Percentiles rank a stretch among this genome's conserved stretches.
These are phyloP conservation scores for Pezicula radicicola DNA, from an alignment of 2,329 filamentous ascomycete species.

Conservation along the genomic window DNA sequence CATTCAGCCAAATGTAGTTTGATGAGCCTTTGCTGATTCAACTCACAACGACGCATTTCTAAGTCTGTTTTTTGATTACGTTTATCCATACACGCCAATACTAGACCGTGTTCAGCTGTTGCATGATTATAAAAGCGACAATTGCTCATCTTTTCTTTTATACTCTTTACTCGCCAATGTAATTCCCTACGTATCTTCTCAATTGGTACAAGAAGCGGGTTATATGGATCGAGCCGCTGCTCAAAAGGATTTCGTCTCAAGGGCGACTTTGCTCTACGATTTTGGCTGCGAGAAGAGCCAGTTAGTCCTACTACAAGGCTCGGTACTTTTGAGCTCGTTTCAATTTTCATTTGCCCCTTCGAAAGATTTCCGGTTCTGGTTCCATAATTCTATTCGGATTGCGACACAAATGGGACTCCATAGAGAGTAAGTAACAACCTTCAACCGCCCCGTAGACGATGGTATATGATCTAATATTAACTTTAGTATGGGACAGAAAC, in stretches of 20 bases:
- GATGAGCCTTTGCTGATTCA: too few species aligned
- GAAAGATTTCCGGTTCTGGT: slow-evolving; percentile 4
- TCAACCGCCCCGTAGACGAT: too few species aligned
- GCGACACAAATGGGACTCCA: slow-evolving; percentile 3
- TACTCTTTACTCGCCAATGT: not conserved
- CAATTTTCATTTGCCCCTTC: not conserved
- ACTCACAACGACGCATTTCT: not conserved
- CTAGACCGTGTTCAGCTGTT: not conserved
- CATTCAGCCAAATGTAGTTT: too few species aligned
- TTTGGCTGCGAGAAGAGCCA: slow-evolving; percentile 3
- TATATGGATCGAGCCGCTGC: not conserved
- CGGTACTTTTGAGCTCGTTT: not conserved
- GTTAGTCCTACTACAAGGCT: not conserved
- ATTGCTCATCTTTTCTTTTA: not conserved
- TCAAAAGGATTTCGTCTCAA: not conserved
- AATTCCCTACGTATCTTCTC: not conserved
- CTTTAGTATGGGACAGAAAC: not conserved
- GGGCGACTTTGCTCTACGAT: not conserved
- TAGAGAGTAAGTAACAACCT: not conserved
- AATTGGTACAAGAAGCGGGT: not conserved
- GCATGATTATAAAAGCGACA: not conserved
- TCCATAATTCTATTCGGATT: slow-evolving; percentile 2
- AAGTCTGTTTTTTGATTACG: not conserved
- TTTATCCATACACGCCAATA: slow-evolving; percentile 1
- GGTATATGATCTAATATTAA: not conserved